Evolutionary conservation across 2,329 filamentous ascomycete genomes (phyloP).

Genomic region (Epichloe aotearoae): DNA sequence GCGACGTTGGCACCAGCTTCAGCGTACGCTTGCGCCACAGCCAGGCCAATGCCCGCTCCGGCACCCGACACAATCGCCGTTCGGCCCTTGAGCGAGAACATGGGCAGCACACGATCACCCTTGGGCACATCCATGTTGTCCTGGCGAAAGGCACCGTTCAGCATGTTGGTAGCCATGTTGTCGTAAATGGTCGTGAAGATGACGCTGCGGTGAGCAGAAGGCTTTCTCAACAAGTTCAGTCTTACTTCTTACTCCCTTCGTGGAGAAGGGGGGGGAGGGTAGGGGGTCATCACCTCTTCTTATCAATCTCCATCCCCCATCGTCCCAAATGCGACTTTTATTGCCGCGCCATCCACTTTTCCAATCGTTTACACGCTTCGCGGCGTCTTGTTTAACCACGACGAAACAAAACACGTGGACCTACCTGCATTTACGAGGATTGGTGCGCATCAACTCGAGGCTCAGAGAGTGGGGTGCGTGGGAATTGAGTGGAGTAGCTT

Average conservation of each 20-base stretch:
- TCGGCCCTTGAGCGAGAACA: slow-evolving; percentile 57
- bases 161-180: slow-evolving; percentile 26
- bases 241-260: too few species aligned
- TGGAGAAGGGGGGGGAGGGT: neutral
- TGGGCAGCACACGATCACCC: slow-evolving; percentile 41
- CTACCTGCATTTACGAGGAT: neutral
- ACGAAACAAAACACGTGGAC: neutral
- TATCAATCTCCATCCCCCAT: neutral
- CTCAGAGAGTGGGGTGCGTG: neutral
- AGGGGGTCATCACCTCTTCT: neutral
- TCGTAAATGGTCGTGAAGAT: neutral
- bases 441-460: neutral
- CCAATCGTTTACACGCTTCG: too few species aligned
- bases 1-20: slow-evolving; percentile 61
- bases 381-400: too few species aligned
- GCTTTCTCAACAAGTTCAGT: too few species aligned
- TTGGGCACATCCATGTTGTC: slow-evolving; percentile 37
- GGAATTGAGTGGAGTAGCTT: too few species aligned
- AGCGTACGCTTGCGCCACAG: slow-evolving; percentile 49
- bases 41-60: slow-evolving; percentile 52
- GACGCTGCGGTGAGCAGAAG: neutral
- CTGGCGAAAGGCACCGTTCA: slow-evolving; percentile 40
- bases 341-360: neutral
- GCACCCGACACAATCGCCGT: slow-evolving; percentile 59
- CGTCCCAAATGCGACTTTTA: neutral